These are phyloP conservation scores for Huntiella abstrusa DNA, from an alignment of 2,329 filamentous ascomycete genomes.

Conservation along the genomic window DNA sequence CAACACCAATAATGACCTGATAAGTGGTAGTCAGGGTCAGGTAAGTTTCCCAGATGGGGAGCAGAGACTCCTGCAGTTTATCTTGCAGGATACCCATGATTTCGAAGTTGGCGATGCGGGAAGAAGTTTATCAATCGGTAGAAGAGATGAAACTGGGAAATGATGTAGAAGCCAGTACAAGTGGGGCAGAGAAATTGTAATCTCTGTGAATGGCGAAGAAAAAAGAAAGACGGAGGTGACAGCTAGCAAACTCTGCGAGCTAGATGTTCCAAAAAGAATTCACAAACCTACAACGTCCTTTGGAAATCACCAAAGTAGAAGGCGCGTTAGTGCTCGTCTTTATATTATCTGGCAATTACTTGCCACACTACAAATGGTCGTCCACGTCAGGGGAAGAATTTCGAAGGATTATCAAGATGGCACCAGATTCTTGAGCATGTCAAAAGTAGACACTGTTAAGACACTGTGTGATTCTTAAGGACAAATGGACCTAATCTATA, in stretches of 20 bases:
- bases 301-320: neutral
- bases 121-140: neutral
- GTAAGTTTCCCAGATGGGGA: constrained; percentile 30
- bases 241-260: too few species aligned
- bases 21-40: constrained; percentile 26
- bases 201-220: too few species aligned
- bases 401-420: constrained; percentile 4
- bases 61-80: constrained; percentile 20
- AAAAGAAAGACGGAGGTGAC: too few species aligned
- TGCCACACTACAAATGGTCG: too few species aligned
- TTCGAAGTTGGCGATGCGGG: constrained; percentile 3
- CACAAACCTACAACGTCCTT: too few species aligned
- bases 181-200: constrained; percentile 7
- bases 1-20: constrained; percentile 28
- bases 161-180: constrained; percentile 11
- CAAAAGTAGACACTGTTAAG: neutral
- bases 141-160: neutral
- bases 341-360: constrained; percentile 4
- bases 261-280: too few species aligned
- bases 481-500: neutral
- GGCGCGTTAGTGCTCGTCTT: neutral
- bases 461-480: neutral
- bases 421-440: neutral
- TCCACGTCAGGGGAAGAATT: neutral
- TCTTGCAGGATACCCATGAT: constrained; percentile 39